Base-by-base conservation (phyloP, 164 flowering plant genomes). In the Liriodendron chinense region DNA sequence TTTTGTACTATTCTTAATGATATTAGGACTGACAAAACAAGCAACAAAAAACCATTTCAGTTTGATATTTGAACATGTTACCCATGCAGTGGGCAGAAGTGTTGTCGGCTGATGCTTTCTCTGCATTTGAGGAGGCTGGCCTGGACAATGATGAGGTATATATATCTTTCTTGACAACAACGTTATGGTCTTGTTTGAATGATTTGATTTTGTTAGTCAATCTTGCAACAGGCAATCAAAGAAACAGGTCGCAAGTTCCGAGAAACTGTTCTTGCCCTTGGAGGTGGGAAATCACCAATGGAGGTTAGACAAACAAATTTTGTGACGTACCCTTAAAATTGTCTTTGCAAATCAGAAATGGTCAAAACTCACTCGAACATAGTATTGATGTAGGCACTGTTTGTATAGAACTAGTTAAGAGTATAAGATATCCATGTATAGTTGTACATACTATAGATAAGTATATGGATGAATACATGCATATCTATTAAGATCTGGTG, bases 111-210 rank as follows among this genome's bases (percentile, higher is more conserved):
- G 99, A 96, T 92, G 97, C 98, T 66, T 94, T 92, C 83, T 94
- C 98, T 50, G 98, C 99, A 25, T 96, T 96, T 83, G 99, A 96
- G 84, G 99, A 96, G 72, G 98, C 86, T 81, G 99, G 99, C 65
- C 74, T 96, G 80, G 86, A 91, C 70, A 78, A 94, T 79, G 85
- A 76, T 72, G 84, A 90, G 92, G 99, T 96, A 88, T 63, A 53
- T 10, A 8, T 53, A 12, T 53, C 18, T 53, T 16, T 53, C 59
- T 12, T 12, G 59, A 53, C 43, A 8, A 21, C 24, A 63, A 47
- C 22, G 1, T 16, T 53, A 16, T 53, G 59, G 59, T 16, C 59
- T 53, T 53, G 59, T 53, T 16, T 16, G 16, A 16, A 53, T 53
- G 18, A 53, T 16, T 16, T 68, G 47, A 68, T 26, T 26, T 68